A percentile compares a stretch with the other conserved stretches of the same genome.
Conservation (phyloP, 176 grass and related monocot genomes). For the Avena atlantica region DNA sequence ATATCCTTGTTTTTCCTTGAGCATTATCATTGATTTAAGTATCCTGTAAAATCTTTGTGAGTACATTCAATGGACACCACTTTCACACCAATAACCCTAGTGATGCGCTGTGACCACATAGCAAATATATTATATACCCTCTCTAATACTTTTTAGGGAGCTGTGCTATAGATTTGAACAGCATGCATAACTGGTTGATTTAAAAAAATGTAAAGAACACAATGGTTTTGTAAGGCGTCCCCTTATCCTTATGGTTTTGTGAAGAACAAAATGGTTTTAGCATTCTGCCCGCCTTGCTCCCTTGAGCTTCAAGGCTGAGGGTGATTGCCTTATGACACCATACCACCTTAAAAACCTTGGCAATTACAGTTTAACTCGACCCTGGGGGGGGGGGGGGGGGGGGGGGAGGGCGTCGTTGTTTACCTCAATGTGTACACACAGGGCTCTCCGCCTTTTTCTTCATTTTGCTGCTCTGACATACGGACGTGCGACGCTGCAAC, state of each 20-base stretch:
- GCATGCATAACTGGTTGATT: neutral
- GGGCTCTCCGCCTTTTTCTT: neutral
- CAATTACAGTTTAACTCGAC: neutral
- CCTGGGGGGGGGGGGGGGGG: neutral
- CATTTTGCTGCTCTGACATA: neutral
- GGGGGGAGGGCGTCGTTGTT: neutral
- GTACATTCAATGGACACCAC: neutral
- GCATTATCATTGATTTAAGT: neutral
- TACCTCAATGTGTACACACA: neutral
- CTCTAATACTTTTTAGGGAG: neutral
- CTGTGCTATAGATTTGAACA: neutral
- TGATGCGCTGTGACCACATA: neutral
- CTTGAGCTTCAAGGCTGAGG: no score
- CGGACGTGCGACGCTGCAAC: neutral
- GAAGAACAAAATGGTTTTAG: no score
- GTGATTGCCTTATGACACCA: no score
- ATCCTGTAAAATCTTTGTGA: neutral
- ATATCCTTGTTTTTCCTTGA: slow-evolving; percentile 1
- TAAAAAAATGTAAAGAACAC: neutral
- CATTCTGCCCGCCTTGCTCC: no score
- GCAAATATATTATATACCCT: slow-evolving; percentile 11
- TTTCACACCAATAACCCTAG: neutral
- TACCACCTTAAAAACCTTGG: no score
- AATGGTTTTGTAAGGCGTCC: no score
- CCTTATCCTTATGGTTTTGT: no score